Evolutionary conservation across 371 early-diverging fungal species (phyloP).

Genomic region (Smittium culicis): DNA sequence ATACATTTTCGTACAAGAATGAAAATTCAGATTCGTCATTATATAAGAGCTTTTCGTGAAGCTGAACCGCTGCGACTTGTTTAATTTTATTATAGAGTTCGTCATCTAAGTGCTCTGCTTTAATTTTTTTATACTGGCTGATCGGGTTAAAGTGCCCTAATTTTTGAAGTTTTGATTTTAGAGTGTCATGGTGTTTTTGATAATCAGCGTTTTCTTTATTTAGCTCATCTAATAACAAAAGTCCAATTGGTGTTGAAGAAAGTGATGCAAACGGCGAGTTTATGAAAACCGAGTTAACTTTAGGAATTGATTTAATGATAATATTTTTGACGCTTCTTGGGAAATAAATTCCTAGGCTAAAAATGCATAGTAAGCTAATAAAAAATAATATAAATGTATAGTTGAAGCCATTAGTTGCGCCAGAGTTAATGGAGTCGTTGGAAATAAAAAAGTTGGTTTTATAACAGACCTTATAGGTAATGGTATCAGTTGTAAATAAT

Average conservation of each 20-base stretch:
- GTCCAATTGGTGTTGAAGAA: neutral
- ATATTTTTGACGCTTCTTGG: neutral
- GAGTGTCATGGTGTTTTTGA: neutral
- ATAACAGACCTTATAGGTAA: conserved; percentile 18
- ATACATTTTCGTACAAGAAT: conserved; percentile 37
- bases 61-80: conserved; percentile 28
- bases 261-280: neutral
- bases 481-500: conserved; percentile 22
- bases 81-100: neutral
- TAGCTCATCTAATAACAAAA: neutral
- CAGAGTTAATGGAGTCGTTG: neutral
- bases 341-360: neutral
- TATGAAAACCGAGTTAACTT: neutral
- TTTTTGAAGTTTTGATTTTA: neutral
- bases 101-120: neutral
- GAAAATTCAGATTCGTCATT: conserved; percentile 38
- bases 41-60: conserved; percentile 32
- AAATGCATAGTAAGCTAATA: neutral
- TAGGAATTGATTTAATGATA: neutral
- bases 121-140: neutral
- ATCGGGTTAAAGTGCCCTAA: neutral
- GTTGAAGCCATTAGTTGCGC: neutral
- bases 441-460: neutral
- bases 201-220: neutral
- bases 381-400: neutral